phyloP scores from a whole-genome alignment of 225 moss, liverwort and hornwort genomes.

The Straminergon stramineum region DNA sequence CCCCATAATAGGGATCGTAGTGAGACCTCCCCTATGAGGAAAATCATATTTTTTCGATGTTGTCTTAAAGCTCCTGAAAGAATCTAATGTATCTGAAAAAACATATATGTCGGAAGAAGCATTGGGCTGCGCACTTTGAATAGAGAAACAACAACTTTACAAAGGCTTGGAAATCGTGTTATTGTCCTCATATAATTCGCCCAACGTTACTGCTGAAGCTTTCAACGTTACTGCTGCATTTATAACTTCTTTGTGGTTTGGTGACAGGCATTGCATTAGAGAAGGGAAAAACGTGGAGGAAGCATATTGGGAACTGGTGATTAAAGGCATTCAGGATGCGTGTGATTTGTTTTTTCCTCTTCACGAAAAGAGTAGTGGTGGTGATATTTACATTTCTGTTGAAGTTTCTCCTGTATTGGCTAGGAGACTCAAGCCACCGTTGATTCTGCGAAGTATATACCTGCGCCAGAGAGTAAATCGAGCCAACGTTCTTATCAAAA shows the following conservation, averaged over 20 bases:
- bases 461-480: slow-evolving; percentile 58
- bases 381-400: slow-evolving; percentile 76
- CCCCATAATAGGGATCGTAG: neutral
- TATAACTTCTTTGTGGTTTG: neutral
- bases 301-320: slow-evolving; percentile 85
- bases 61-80: neutral
- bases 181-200: too few species aligned
- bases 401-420: slow-evolving; percentile 86
- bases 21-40: neutral
- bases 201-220: too few species aligned
- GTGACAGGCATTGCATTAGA: slow-evolving; percentile 58
- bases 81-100: neutral
- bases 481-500: slow-evolving; percentile 75
- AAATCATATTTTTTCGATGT: neutral
- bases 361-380: slow-evolving; percentile 54
- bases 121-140: neutral
- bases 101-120: neutral
- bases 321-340: slow-evolving; percentile 91
- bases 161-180: neutral
- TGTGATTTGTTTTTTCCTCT: slow-evolving; percentile 68
- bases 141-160: neutral
- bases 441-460: slow-evolving; percentile 59
- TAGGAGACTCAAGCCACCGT: slow-evolving; percentile 60
- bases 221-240: neutral
- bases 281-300: slow-evolving; percentile 84